Conservation (phyloP, 345 rosid genomes). For the Arabidopsis suecica region DNA sequence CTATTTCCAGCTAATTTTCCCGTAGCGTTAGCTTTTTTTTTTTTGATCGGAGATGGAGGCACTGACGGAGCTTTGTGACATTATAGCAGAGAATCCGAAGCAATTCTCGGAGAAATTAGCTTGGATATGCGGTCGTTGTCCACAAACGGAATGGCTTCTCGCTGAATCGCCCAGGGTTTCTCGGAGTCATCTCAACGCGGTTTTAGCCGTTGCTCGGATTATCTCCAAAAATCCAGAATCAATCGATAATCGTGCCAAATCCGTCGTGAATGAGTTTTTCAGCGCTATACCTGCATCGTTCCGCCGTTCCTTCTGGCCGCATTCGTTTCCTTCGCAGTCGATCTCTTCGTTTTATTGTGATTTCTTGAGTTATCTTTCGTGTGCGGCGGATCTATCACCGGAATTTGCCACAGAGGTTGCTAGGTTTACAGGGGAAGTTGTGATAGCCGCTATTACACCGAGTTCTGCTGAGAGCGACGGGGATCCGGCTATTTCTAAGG, state of each 20-base stretch:
- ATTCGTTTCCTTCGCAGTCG: conserved; percentile 59
- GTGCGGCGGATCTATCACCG: conserved; percentile 55
- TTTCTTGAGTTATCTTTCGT: conserved; percentile 65
- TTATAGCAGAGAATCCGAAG: conserved; percentile 70
- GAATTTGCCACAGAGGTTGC: conserved; percentile 77
- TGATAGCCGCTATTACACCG: conserved; percentile 51
- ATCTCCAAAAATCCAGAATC: conserved; percentile 61
- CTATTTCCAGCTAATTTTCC: not conserved
- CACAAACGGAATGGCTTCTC: conserved; percentile 67
- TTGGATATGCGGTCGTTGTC: conserved; percentile 93
- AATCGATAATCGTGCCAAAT: conserved; percentile 62
- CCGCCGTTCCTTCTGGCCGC: conserved; percentile 86
- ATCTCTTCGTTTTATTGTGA: conserved; percentile 69
- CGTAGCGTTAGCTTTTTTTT: conserved; percentile 5
- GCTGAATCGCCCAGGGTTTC: conserved; percentile 79
- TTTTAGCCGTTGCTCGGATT: conserved; percentile 78
- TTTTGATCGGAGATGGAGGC: conserved; percentile 66
- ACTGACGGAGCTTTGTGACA: conserved; percentile 83
- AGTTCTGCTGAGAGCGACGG: conserved; percentile 43
- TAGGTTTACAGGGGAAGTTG: conserved; percentile 67
- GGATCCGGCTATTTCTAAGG: conserved; percentile 59
- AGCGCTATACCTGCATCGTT: conserved; percentile 77
- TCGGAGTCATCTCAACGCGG: conserved; percentile 88
- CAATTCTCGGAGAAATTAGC: conserved; percentile 81
- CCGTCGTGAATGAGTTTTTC: conserved; percentile 67